phyloP scores from a whole-genome alignment of 2,329 filamentous ascomycete species.

The Penicillium paneum region DNA sequence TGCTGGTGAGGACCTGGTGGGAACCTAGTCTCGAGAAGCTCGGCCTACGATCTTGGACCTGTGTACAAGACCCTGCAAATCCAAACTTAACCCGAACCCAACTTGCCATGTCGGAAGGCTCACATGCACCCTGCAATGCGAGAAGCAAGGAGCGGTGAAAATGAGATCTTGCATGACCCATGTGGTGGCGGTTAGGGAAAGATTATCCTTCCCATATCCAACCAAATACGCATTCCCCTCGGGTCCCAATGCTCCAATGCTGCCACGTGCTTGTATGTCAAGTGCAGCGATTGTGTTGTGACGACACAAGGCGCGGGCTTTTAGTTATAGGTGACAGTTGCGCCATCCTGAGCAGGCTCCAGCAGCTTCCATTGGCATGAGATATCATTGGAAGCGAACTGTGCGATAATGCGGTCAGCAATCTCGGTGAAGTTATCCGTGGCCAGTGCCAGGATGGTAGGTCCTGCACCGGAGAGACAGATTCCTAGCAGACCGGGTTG shows the following conservation, averaged over 20 bases:
- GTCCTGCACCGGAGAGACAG: constrained; percentile 90
- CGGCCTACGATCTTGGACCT: background rate
- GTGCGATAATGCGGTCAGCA: constrained; percentile 70
- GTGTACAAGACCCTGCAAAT: background rate
- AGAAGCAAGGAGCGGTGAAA: constrained; percentile 19
- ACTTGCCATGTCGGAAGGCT: constrained; percentile 6
- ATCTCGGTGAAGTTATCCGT: constrained; percentile 87
- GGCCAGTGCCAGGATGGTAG: constrained; percentile 89
- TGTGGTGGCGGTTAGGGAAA: background rate
- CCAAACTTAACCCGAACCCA: background rate
- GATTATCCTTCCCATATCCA: background rate
- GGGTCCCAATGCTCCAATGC: background rate
- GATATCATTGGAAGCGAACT: constrained; percentile 65
- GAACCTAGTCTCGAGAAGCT: background rate
- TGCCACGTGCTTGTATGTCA: background rate
- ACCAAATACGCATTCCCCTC: background rate
- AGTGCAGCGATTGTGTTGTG: background rate
- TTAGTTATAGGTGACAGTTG: constrained; percentile 34
- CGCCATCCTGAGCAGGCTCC: constrained; percentile 72
- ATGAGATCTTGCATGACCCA: constrained; percentile 12
- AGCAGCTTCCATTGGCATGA: constrained; percentile 82
- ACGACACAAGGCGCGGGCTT: background rate
- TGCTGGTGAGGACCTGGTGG: background rate
- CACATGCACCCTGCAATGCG: constrained; percentile 12
- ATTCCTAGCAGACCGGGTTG: constrained; percentile 89